Base-by-base conservation (phyloP, 1,284 basidiomycete genomes). In the Thelephora terrestris region DNA sequence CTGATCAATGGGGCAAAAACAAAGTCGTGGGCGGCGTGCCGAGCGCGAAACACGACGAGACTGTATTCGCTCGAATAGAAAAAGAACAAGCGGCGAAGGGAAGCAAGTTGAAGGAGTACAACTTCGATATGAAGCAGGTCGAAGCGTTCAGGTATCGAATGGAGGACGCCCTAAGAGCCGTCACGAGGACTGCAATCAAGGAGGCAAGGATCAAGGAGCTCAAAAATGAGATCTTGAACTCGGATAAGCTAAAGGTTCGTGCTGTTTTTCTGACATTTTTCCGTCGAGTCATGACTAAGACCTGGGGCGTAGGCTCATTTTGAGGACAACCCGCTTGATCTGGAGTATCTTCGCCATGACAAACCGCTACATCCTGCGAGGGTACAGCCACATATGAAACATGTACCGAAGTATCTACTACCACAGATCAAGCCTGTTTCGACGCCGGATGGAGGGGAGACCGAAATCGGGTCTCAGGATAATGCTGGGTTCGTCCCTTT, bases 121-220 rank as follows among this genome's bases (percentile, higher is more conserved):
- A 83, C 36, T 90, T 98, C 61, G 92, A 97, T 64, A 83, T 89
- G 87, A 77, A 81, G 66, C 84, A 96, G 70, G 91, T 98, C 37
- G 93, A 98, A 58, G 93, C 91, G n/a, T 99, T 99, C 71, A 73
- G 94, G 56, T 99, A 99, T 68, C 79, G 96, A 47, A 98, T 98
- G 91, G 90, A 94, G 61, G 96, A 99, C 64, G 96, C 92, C 2
- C 64, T 99, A 56, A 75, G 91, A 55, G 78, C 85, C 46, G 93
- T 98, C 21, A 99, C 95, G 46, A 75, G 82, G 53, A 84, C 79
- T 50, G 81, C 85, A 5, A 83, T 99, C 52, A 79, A 83, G 56
- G 96, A 99, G 65, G 96, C 96, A 1, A 71, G 94, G 54, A 76
- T 97, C 46, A 95, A 95, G 65, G 96, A 99, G 67, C 70, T 99